Evolutionary conservation across 1,139 yeast genomes (phyloP).

Genomic region (Schizosaccharomyces versatilis): DNA sequence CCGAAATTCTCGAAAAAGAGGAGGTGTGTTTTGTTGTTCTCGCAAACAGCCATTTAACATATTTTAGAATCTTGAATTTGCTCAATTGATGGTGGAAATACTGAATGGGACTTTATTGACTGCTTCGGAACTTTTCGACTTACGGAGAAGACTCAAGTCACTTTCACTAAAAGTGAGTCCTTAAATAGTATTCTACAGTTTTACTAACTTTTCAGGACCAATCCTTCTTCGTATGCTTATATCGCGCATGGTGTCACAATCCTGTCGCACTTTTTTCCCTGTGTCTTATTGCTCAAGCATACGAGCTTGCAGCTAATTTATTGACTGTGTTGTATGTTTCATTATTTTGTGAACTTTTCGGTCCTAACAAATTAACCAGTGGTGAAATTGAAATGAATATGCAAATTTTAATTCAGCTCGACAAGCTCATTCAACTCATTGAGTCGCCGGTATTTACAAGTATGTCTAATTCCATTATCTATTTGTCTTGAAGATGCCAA

Average conservation of each 20-base stretch:
- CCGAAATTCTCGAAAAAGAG: conserved; percentile 45
- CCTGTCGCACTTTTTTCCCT: conserved; percentile 73
- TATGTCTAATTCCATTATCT: conserved; percentile 1
- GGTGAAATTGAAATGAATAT: conserved; percentile 58
- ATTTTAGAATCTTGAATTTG: conserved; percentile 33
- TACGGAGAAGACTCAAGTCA: conserved; percentile 41
- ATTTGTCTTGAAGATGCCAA: background rate
- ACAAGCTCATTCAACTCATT: conserved; percentile 53
- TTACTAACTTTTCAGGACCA: conserved; percentile 23
- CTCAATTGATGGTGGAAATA: conserved; percentile 65
- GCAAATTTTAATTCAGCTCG: conserved; percentile 52
- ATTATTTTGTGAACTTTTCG: no score
- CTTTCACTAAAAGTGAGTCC: background rate
- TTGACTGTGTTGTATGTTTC: conserved; percentile 32
- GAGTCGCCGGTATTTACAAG: conserved; percentile 83
- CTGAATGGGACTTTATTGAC: conserved; percentile 73
- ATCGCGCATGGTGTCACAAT: conserved; percentile 82
- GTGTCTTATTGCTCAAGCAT: conserved; percentile 70
- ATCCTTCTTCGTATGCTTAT: conserved; percentile 53
- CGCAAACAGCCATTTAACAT: background rate
- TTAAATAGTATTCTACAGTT: background rate
- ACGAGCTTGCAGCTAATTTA: conserved; percentile 66
- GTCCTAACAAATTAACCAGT: background rate
- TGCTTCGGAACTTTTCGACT: conserved; percentile 51
- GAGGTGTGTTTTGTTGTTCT: conserved; percentile 20